Evolutionary conservation across 345 rosid species (phyloP).

Genomic region (Mercurialis annua): DNA sequence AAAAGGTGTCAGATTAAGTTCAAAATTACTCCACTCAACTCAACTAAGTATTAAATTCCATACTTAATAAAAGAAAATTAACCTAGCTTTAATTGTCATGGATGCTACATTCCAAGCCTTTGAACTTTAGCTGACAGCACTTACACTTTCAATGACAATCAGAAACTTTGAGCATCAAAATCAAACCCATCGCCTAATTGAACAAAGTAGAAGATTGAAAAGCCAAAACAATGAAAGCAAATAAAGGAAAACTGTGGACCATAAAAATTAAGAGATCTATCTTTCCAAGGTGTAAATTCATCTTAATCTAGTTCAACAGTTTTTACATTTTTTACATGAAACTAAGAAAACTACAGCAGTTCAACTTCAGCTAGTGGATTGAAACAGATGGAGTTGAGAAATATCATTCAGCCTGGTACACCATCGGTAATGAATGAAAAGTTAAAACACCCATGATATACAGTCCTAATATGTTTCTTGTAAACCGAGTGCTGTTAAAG

Average conservation of each 20-base stretch:
- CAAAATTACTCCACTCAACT: too few species aligned
- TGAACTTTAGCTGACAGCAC: neutral
- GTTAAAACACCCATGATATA: neutral
- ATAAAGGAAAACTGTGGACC: neutral
- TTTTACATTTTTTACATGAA: neutral
- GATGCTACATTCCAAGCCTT: neutral
- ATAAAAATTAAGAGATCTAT: too few species aligned
- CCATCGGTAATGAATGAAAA: neutral
- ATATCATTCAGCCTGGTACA: neutral
- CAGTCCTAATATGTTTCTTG: neutral
- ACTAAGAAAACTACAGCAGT: neutral
- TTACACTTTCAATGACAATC: neutral
- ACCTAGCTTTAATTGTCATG: too few species aligned
- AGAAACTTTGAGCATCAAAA: neutral
- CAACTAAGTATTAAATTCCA: too few species aligned
- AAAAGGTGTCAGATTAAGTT: too few species aligned
- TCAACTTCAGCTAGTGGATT: neutral
- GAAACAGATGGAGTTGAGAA: neutral
- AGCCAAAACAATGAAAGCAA: neutral
- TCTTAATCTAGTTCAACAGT: neutral
- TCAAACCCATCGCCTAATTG: neutral
- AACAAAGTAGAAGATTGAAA: neutral
- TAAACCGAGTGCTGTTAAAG: neutral
- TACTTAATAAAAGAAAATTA: too few species aligned
- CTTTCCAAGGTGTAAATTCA: neutral